phyloP scores from a whole-genome alignment of 2,329 filamentous ascomycete species.

The Cladophialophora yegresii region DNA sequence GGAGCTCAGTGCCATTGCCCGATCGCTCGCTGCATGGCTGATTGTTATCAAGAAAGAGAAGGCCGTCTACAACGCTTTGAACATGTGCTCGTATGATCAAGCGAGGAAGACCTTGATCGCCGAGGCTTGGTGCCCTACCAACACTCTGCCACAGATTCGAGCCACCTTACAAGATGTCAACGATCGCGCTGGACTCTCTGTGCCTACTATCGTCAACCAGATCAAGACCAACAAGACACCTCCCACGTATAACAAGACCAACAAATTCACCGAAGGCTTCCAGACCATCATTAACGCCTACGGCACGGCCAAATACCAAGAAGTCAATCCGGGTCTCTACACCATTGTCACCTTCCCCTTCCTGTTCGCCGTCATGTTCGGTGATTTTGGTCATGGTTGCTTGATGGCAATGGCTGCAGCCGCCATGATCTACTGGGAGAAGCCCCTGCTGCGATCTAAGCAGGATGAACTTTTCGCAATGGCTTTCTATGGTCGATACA shows the following conservation, averaged over 20 bases:
- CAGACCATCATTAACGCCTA: conserved; percentile 99
- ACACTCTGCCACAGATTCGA: conserved; percentile 84
- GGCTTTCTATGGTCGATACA: conserved; percentile 98
- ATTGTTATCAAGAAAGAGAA: conserved; percentile 98
- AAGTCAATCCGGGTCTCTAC: conserved; percentile 93
- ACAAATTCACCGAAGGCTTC: conserved; percentile 97
- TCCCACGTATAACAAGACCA: conserved; percentile 95
- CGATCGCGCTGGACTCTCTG: conserved; percentile 90
- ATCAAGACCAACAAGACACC: conserved; percentile 96
- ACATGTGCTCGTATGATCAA: conserved; percentile 94
- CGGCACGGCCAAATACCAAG: conserved; percentile 93
- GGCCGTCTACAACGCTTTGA: conserved; percentile 92
- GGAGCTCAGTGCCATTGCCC: conserved; percentile 89
- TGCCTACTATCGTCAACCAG: conserved; percentile 97
- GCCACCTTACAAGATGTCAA: conserved; percentile 95
- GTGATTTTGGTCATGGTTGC: conserved; percentile 89
- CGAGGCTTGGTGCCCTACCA: conserved; percentile 95
- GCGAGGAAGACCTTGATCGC: conserved; percentile 94
- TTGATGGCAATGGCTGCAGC: conserved; percentile 82
- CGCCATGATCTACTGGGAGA: conserved; percentile 97
- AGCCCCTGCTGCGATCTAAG: conserved; percentile 77
- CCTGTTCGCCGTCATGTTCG: conserved; percentile 99
- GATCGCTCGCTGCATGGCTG: conserved; percentile 94
- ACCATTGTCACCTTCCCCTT: conserved; percentile 99
- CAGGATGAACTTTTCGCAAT: conserved; percentile 96